A percentile compares a stretch with the other conserved stretches of the same genome.
Evolutionary conservation across 345 rosid genomes (phyloP).

Genomic region (Dovyalis caffra): DNA sequence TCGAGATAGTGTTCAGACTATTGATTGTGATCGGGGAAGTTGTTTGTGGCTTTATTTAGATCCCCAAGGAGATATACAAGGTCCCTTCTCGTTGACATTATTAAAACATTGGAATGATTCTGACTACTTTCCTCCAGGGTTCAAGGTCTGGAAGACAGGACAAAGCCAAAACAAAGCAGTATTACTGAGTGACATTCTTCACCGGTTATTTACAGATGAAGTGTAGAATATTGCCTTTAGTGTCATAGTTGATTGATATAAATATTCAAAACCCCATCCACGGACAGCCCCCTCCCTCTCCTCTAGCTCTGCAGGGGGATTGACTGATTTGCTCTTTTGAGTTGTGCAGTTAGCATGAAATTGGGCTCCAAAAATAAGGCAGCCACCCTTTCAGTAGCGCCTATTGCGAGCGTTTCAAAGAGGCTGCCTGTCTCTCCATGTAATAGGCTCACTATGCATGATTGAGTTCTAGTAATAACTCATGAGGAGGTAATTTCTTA

Average conservation of each 20-base stretch:
- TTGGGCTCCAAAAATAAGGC: too few species aligned
- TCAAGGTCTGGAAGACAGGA: slow-evolving; percentile 72
- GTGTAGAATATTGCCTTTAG: neutral
- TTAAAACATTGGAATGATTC: slow-evolving; percentile 61
- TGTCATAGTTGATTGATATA: neutral
- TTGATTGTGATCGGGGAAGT: slow-evolving; percentile 20
- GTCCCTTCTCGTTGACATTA: slow-evolving; percentile 59
- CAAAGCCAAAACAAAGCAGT: slow-evolving; percentile 43
- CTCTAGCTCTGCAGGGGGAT: too few species aligned
- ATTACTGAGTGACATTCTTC: slow-evolving; percentile 40
- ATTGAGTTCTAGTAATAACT: too few species aligned
- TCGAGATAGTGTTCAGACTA: neutral
- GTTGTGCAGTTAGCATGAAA: too few species aligned
- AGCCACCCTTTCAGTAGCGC: too few species aligned
- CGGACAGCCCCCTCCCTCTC: too few species aligned
- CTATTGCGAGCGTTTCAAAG: too few species aligned
- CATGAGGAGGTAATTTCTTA: too few species aligned
- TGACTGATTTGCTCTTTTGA: too few species aligned
- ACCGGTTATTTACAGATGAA: slow-evolving; percentile 9
- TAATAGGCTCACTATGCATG: too few species aligned
- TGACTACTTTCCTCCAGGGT: slow-evolving; percentile 46
- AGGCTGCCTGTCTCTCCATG: too few species aligned
- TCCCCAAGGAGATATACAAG: slow-evolving; percentile 57
- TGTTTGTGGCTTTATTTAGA: slow-evolving; percentile 60
- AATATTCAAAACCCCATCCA: too few species aligned